These are phyloP conservation scores for Starmera amethionina DNA, from an alignment of 805 yeast genomes.

Conservation along the genomic window DNA sequence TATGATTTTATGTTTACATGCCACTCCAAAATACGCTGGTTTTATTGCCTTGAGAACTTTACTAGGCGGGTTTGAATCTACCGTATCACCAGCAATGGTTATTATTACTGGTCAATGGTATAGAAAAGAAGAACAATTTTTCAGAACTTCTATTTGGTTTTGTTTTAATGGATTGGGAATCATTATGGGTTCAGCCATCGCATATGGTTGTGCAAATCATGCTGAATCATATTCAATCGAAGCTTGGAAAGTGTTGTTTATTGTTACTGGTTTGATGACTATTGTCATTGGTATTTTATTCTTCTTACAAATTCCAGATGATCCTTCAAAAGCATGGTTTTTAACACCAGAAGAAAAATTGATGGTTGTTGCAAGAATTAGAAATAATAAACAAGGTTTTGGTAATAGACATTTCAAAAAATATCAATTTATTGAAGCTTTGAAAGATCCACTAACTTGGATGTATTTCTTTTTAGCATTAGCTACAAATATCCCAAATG, in stretches of 20 bases:
- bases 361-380: constrained; percentile 32
- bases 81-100: constrained; percentile 18
- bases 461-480: constrained; percentile 23
- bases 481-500: constrained; percentile 30
- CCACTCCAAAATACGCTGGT: constrained; percentile 34
- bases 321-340: constrained; percentile 31
- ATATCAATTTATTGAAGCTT: constrained; percentile 28
- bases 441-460: constrained; percentile 32
- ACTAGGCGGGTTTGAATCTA: constrained; percentile 41
- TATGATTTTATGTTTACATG: constrained; percentile 27
- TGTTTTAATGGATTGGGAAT: constrained; percentile 25
- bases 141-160: constrained; percentile 22
- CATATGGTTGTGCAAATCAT: constrained; percentile 30
- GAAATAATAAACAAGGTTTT: constrained; percentile 34
- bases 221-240: constrained; percentile 22
- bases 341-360: constrained; percentile 29
- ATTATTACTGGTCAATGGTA: constrained; percentile 12
- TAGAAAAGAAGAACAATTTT: constrained; percentile 20
- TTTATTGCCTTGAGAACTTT: constrained; percentile 35
- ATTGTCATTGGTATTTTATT: constrained; percentile 32
- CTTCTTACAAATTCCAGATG: constrained; percentile 35
- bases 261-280: constrained; percentile 46
- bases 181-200: constrained; percentile 34
- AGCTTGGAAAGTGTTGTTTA: constrained; percentile 44
- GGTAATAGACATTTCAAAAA: constrained; percentile 29